Evolutionary conservation across 805 yeast species (phyloP).

Genomic region (Grigorovia yakushimaensis): DNA sequence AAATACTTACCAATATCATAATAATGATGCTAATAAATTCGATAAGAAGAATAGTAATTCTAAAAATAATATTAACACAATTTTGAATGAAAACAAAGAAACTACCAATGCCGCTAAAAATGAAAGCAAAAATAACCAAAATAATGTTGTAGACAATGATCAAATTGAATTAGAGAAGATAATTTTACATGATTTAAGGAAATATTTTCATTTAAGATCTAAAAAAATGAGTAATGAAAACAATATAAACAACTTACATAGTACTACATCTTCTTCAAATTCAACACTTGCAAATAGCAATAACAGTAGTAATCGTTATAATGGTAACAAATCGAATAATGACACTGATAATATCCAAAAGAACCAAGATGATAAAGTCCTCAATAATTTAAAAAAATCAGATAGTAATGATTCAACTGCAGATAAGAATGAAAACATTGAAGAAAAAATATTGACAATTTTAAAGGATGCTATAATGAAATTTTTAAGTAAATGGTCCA

Average conservation of each 20-base stretch:
- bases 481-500: slow-evolving; percentile 73
- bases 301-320: too few relatives aligned
- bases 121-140: background rate
- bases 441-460: slow-evolving; percentile 42
- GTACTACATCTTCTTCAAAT: background rate
- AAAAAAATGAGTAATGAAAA: slow-evolving; percentile 1
- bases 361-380: too few relatives aligned
- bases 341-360: background rate
- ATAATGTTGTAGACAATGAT: background rate
- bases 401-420: background rate
- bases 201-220: slow-evolving; percentile 38
- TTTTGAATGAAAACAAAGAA: background rate
- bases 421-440: slow-evolving; percentile 18
- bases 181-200: slow-evolving; percentile 48
- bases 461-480: slow-evolving; percentile 51
- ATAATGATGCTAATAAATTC: background rate
- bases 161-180: slow-evolving; percentile 22
- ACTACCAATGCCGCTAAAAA: background rate
- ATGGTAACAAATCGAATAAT: too few relatives aligned
- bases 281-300: background rate
- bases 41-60: background rate
- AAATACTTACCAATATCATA: slow-evolving; percentile 7
- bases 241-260: background rate
- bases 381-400: background rate
- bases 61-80: background rate